Conservation (phyloP, 2,329 filamentous ascomycete species). For the Coniochaeta sp. region DNA sequence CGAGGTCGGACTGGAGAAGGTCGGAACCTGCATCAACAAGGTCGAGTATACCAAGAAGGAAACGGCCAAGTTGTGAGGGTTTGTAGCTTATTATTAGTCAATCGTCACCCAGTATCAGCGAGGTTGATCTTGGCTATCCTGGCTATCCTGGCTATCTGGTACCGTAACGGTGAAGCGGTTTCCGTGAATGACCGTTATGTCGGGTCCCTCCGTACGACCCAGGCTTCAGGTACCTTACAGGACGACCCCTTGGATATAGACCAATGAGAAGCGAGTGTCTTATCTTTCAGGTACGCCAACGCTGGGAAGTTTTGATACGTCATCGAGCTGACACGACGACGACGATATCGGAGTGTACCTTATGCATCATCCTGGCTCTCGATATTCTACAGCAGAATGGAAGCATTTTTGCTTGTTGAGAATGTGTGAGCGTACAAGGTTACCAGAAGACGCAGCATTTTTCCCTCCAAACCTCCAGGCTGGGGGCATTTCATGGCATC, state of each 20-base stretch:
- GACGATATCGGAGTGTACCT: not conserved
- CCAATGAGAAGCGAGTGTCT: not conserved
- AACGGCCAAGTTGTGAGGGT: not conserved
- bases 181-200: not conserved
- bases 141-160: not conserved
- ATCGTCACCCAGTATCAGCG: not conserved
- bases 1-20: conserved; percentile 58
- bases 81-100: not conserved
- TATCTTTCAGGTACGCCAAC: not conserved
- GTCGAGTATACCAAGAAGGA: conserved; percentile 28
- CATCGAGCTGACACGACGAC: not conserved
- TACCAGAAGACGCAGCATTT: no score
- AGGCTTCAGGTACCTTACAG: not conserved
- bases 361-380: not conserved
- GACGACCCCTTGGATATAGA: not conserved
- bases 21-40: conserved; percentile 53
- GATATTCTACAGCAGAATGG: not conserved
- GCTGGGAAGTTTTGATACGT: not conserved
- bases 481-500: no score
- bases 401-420: not conserved
- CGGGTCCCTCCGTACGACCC: not conserved
- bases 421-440: no score
- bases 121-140: no score
- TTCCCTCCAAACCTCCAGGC: no score
- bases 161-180: not conserved